Conservation (phyloP, 2,329 filamentous ascomycete species). For the Talaromyces pinophilus region DNA sequence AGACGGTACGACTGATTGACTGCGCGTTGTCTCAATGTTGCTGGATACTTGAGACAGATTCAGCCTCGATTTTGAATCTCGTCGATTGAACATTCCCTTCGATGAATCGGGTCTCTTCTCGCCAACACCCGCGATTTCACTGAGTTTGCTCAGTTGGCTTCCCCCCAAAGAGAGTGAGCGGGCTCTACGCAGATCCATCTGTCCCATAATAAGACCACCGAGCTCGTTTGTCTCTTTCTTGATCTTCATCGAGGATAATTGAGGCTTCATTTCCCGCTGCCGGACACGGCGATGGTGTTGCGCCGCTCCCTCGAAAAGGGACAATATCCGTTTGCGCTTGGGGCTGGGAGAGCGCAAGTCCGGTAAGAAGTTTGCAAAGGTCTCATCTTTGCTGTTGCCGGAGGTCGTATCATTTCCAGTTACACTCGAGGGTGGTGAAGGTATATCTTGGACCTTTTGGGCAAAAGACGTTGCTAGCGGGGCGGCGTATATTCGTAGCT, state of each 20-base stretch:
- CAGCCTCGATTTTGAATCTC: background rate
- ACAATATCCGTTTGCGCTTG: constrained; percentile 47
- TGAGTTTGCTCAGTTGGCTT: constrained; percentile 24
- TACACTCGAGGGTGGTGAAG: constrained; percentile 35
- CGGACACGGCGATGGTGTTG: constrained; percentile 45
- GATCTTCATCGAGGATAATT: constrained; percentile 35
- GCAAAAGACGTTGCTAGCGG: constrained; percentile 40
- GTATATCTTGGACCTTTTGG: constrained; percentile 36
- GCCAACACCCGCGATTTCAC: constrained; percentile 31
- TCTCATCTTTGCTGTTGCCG: constrained; percentile 18
- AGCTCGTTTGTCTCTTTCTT: constrained; percentile 42
- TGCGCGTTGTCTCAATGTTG: constrained; percentile 29
- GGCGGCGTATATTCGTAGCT: constrained; percentile 41
- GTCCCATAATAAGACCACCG: constrained; percentile 33
- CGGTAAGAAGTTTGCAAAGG: constrained; percentile 40
- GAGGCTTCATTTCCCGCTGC: constrained; percentile 43
- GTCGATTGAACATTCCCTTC: constrained; percentile 24
- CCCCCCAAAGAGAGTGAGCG: constrained; percentile 35
- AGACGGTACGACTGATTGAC: constrained; percentile 16
- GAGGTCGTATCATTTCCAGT: background rate
- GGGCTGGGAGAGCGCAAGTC: constrained; percentile 43
- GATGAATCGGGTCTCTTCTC: constrained; percentile 30
- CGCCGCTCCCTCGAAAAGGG: constrained; percentile 44
- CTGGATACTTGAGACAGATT: constrained; percentile 10
- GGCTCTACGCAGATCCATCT: constrained; percentile 33